Conservation (phyloP, 2,329 filamentous ascomycete species). For the Chrysoporthe austroafricana region DNA sequence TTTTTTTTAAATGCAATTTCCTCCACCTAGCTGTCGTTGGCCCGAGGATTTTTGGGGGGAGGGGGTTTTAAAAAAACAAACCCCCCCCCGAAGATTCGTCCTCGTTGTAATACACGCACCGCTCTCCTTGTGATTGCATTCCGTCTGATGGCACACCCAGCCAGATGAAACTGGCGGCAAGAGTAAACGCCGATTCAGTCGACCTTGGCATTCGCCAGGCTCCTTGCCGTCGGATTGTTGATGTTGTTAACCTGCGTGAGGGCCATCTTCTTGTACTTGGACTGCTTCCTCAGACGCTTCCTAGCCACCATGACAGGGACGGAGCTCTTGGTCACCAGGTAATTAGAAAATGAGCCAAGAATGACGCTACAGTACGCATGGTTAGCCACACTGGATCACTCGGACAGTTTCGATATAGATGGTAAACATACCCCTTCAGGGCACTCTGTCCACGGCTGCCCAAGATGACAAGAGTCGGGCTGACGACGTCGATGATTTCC, state of each 20-base stretch:
- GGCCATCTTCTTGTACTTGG: slow-evolving; percentile 74
- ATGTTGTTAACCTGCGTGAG: slow-evolving; percentile 82
- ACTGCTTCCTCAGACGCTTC: slow-evolving; percentile 85
- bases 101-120: background rate
- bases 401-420: background rate
- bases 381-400: slow-evolving; percentile 36
- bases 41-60: too few species aligned
- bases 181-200: slow-evolving; percentile 54
- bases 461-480: slow-evolving; percentile 89
- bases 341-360: slow-evolving; percentile 95
- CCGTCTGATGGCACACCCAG: background rate
- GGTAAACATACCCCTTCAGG: slow-evolving; percentile 77
- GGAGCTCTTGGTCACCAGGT: slow-evolving; percentile 93
- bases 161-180: background rate
- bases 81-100: background rate
- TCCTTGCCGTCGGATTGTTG: slow-evolving; percentile 67
- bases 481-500: slow-evolving; percentile 92
- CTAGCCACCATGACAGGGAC: slow-evolving; percentile 98
- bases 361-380: slow-evolving; percentile 68
- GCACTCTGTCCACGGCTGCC: slow-evolving; percentile 90
- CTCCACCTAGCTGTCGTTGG: background rate
- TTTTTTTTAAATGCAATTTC: background rate
- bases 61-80: too few species aligned
- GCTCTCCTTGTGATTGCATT: background rate
- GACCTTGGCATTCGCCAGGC: slow-evolving; percentile 73